Evolutionary conservation across 2,329 filamentous ascomycete species (phyloP), one percentile per base, ranked within the genome.

Genomic region (Neodidymelliopsis sp.): DNA sequence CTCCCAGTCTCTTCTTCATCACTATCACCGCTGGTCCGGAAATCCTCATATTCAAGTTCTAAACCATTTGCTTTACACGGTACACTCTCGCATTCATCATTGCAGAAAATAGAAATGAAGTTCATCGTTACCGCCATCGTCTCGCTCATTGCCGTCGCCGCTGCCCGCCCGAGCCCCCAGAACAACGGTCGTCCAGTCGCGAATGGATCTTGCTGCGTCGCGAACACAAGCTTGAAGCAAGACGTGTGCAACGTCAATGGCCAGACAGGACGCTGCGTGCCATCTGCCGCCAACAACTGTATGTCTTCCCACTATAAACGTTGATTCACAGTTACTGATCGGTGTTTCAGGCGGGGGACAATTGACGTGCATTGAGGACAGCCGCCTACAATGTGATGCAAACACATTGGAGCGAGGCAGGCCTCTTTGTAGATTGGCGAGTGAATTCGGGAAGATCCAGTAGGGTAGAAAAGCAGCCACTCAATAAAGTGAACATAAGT

Each of bases 181-280:
- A 67, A 67, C 13, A 58, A 43, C 22, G 54, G 53, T 18, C 60
- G 63, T 12, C 65, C 65, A 4, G 63, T 68, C 10, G 51, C 63
- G 8, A 57, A 31, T 2, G 65, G 65, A 25, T 41, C 56, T 4
- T 68, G 65, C 56, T 68, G 65, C 27, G 42, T 54, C 2, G 52
- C 65, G 4, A 62, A 60, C 50, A 60, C 62, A n/a, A 60, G 54
- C 34, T 51, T 66, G 53, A 66, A 67, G 56, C 63, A 67, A 45
- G 65, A 66, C 34, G 63, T 68, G 12, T 67, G 65, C 54, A 62
- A 59, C 12, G 60, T 66, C 24, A 66, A 66, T 16, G 65, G 65
- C 9, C 46, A 51, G 25, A 61, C 43, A 18, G 65, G 65, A 9
- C 59, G 63, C 13, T 68, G 65, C 31, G 62, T 68, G 16, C 65